These are phyloP conservation scores for Rubia balearica DNA, from an alignment of 305 asterid species.

Conservation along the genomic window DNA sequence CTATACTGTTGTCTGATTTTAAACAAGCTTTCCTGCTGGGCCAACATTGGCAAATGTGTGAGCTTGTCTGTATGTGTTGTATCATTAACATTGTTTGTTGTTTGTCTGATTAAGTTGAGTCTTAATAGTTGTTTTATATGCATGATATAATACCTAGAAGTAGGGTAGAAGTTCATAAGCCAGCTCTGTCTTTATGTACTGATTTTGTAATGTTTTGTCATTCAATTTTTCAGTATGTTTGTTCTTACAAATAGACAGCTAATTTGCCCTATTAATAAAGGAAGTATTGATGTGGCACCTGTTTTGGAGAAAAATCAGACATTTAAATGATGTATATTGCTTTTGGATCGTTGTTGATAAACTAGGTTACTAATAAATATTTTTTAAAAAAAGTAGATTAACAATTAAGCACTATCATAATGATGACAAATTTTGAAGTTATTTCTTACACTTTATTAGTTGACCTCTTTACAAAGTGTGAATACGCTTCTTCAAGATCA, in stretches of 20 bases:
- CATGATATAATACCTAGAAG: too few species aligned
- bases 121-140: background rate
- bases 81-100: too few species aligned
- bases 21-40: too few species aligned
- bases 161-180: background rate
- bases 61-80: too few species aligned
- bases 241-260: too few species aligned
- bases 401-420: background rate
- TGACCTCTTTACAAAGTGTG: background rate
- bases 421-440: background rate
- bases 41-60: too few species aligned
- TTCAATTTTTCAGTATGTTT: too few species aligned
- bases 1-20: too few species aligned
- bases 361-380: too few species aligned
- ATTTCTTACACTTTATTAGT: background rate
- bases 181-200: background rate
- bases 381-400: too few species aligned
- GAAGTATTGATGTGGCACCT: background rate
- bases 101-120: background rate
- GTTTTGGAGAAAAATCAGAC: background rate
- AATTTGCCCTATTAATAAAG: too few species aligned
- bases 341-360: background rate
- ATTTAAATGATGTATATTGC: background rate
- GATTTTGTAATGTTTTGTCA: background rate
- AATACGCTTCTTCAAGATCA: conserved; percentile 35